Base-by-base conservation (phyloP, 2,329 filamentous ascomycete species). In the Trichoderma cornu-damae region DNA sequence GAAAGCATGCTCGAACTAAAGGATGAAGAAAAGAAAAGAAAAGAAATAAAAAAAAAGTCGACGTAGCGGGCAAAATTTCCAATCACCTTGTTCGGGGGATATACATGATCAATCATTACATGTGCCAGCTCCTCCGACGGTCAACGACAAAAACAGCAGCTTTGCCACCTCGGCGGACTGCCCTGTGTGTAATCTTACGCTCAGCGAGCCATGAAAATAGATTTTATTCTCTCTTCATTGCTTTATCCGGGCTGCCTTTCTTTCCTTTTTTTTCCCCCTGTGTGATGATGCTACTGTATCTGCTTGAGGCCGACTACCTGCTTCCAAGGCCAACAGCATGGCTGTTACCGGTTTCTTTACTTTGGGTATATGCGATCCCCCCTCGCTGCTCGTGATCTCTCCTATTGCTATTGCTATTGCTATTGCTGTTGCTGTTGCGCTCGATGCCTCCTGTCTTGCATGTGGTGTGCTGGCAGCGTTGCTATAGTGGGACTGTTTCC, bases 101-200 rank as follows among this genome's bases (percentile, higher is more conserved):
- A 43, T 52, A 34, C 24, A 52, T 42, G 49, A 30, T 42, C 35
- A 42, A 48, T 46, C 8, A 44, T 26, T 38, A 9, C 4, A 52
- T 26, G 43, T n/a, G 32, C 16, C 42, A 37, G 18, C 35, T 28
- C 18, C 34, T 38, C 20, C 32, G 42, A 35, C 37, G 52, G 52
- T 48, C 52, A 32, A 56, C 24, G 42, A 48, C 42, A 47, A 56
- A 46, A 40, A 22, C 52, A 56, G 52, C 52, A 56, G 52, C 43
- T 38, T 48, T 47, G 26, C 43, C 24, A 6, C 32, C 16, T 24
- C 16, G 52, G 9, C 40, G 32, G 11, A 12, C 43, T 56, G 52
- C 43, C 52, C 52, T 56, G 52, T 56, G 52, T 56, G 52, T 56
- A 56, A 32, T 48, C 52, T 48, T 56, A 56, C 52, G 52, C 52